Evolutionary conservation across 768 basidiomycete genomes (phyloP).

Genomic region (Udeniomyces megalosporus): DNA sequence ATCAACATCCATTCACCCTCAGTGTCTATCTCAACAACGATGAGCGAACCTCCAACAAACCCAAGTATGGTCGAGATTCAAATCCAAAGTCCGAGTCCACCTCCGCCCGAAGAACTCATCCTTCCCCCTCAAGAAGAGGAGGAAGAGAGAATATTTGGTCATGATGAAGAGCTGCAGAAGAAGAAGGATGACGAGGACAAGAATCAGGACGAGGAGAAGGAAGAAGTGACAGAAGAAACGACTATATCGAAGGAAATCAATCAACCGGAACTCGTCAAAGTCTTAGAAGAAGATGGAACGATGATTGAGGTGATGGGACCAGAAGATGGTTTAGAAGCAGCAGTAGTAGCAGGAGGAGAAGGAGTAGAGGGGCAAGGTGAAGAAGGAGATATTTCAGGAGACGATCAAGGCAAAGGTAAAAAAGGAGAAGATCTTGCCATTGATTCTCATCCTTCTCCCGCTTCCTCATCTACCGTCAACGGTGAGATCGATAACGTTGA

Average conservation of each 20-base stretch:
- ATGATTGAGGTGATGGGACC: not conserved
- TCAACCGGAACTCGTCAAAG: not conserved
- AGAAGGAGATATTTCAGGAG: not conserved
- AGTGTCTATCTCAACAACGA: too few relatives aligned
- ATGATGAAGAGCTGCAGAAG: not conserved
- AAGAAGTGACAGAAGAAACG: not conserved
- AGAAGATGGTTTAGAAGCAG: not conserved
- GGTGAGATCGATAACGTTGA: too few relatives aligned
- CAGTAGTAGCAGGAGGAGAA: not conserved
- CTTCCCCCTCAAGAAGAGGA: not conserved
- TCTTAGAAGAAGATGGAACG: not conserved
- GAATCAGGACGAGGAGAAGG: not conserved
- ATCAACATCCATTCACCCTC: too few relatives aligned
- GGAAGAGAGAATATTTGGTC: not conserved
- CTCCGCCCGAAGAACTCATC: not conserved
- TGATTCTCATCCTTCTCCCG: too few relatives aligned
- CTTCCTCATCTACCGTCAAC: too few relatives aligned
- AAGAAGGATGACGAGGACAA: not conserved
- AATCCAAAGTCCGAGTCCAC: not conserved
- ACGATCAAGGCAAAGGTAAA: not conserved
- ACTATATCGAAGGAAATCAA: not conserved
- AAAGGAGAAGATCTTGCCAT: not conserved
- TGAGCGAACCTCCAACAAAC: too few relatives aligned
- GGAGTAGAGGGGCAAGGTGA: not conserved
- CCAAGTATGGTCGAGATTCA: too few relatives aligned